phyloP scores from a whole-genome alignment of 1,284 basidiomycete species.

The Porodaedalea pini region DNA sequence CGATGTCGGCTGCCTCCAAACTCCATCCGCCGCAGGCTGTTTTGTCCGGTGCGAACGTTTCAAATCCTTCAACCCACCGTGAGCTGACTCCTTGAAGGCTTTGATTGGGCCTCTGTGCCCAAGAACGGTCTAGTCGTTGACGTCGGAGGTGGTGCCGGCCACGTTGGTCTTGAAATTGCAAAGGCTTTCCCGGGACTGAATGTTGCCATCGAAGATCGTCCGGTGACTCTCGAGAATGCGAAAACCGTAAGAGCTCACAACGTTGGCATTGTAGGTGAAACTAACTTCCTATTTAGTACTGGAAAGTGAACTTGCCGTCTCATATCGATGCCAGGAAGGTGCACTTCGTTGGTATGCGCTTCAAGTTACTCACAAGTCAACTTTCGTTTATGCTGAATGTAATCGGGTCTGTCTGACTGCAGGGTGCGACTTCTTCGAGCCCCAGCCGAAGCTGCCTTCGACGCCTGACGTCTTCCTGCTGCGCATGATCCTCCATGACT shows the following conservation, averaged over 20 bases:
- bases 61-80: neutral
- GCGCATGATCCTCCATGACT: slow-evolving; percentile 29
- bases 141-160: slow-evolving; percentile 22
- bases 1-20: slow-evolving; percentile 18
- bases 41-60: neutral
- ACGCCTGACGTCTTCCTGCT: slow-evolving; percentile 28
- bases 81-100: too few species aligned
- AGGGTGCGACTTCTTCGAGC: slow-evolving; percentile 17
- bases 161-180: slow-evolving; percentile 17
- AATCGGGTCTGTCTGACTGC: too few species aligned
- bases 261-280: too few species aligned
- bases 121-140: slow-evolving; percentile 4
- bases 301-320: slow-evolving; percentile 3
- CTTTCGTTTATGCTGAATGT: neutral
- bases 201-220: slow-evolving; percentile 24
- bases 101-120: slow-evolving; percentile 15
- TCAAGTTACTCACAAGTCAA: neutral
- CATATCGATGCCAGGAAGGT: slow-evolving; percentile 1
- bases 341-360: neutral
- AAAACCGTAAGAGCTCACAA: neutral
- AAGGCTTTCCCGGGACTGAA: slow-evolving; percentile 17
- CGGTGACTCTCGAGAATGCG: neutral
- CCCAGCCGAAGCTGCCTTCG: slow-evolving; percentile 3
- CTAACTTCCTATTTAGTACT: slow-evolving; percentile 2
- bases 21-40: slow-evolving; percentile 6